Evolutionary conservation across 2,329 filamentous ascomycete species (phyloP).

Genomic region (Bipolaris cookei): DNA sequence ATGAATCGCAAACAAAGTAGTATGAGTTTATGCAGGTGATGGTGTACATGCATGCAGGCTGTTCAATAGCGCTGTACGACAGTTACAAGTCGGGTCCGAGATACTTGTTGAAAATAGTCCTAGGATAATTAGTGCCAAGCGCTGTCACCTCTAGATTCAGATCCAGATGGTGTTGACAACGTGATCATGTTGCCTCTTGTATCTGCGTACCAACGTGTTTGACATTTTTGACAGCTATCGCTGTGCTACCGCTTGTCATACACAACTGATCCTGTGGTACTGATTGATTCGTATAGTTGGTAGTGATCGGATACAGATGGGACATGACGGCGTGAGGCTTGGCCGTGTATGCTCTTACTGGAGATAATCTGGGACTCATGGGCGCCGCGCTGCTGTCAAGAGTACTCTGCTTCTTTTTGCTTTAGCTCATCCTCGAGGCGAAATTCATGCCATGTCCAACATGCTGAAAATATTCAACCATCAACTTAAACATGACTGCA

Average conservation of each 20-base stretch:
- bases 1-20: not conserved
- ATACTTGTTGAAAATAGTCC: not conserved
- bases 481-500: constrained; percentile 13
- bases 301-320: not conserved
- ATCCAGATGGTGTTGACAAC: not conserved
- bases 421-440: too few relatives aligned
- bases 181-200: not conserved
- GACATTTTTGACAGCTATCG: constrained; percentile 7
- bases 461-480: constrained; percentile 20
- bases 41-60: not conserved
- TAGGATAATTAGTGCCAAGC: not conserved
- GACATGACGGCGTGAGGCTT: not conserved
- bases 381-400: not conserved
- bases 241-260: constrained; percentile 6
- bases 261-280: constrained; percentile 3
- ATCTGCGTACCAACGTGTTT: constrained; percentile 17
- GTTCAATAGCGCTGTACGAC: constrained; percentile 1
- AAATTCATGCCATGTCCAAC: not conserved
- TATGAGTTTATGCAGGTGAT: not conserved
- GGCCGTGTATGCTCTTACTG: not conserved
- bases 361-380: not conserved
- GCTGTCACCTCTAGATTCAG: not conserved
- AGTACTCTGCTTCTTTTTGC: not conserved
- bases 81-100: not conserved
- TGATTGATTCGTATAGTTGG: not conserved